Percentiles rank a stretch among this genome's conserved stretches.
Conservation (phyloP, 805 yeast genomes). For the Wickerhamiella sorbophila region DNA sequence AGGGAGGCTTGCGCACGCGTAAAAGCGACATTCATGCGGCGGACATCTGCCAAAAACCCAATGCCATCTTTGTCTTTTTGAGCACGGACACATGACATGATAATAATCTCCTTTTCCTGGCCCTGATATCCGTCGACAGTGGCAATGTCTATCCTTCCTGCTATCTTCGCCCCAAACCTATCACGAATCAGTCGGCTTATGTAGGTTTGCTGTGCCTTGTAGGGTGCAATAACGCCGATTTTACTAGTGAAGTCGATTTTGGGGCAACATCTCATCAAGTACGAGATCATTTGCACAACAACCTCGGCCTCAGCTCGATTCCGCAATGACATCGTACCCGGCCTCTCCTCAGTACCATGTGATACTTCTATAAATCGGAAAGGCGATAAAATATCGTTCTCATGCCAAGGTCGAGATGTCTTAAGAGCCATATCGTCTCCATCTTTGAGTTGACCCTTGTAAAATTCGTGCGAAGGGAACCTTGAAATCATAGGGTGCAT, state of each 20-base stretch:
- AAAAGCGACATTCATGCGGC: slow-evolving; percentile 85
- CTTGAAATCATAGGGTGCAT: slow-evolving; percentile 88
- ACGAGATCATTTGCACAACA: slow-evolving; percentile 51
- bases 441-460: slow-evolving; percentile 54
- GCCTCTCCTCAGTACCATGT: slow-evolving; percentile 42
- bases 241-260: slow-evolving; percentile 42
- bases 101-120: slow-evolving; percentile 77
- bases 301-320: slow-evolving; percentile 60
- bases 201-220: slow-evolving; percentile 66
- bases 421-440: slow-evolving; percentile 56
- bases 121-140: slow-evolving; percentile 98
- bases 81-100: slow-evolving; percentile 69
- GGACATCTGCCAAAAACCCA: slow-evolving; percentile 67
- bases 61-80: slow-evolving; percentile 46
- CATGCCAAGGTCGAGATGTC: slow-evolving; percentile 68
- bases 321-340: slow-evolving; percentile 48
- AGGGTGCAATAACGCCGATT: slow-evolving; percentile 88
- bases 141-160: slow-evolving; percentile 65
- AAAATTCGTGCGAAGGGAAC: slow-evolving; percentile 80
- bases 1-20: slow-evolving; percentile 79
- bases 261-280: slow-evolving; percentile 37
- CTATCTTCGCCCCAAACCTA: slow-evolving; percentile 48
- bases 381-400: slow-evolving; percentile 41
- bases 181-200: slow-evolving; percentile 43
- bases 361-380: slow-evolving; percentile 61